Evolutionary conservation across 208 protist genomes (phyloP), one percentile per base, ranked within the genome.

Genomic region (Tetramitus jugosus): DNA sequence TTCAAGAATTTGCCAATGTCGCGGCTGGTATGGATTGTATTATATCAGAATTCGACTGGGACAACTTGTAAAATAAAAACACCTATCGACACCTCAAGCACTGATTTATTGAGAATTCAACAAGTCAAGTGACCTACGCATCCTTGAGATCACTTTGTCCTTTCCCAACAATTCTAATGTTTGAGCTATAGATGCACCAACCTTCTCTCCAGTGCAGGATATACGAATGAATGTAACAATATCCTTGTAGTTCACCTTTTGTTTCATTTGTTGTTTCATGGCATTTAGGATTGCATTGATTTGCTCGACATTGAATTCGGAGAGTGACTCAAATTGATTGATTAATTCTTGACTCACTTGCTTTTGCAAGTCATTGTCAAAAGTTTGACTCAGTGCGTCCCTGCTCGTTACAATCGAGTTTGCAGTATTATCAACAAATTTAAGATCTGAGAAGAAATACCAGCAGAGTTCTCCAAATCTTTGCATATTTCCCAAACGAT

Each of bases 151-250:
- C 20, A 42, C 37, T 69, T 69, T 69, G 14, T 69, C 20, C 43
- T 69, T 69, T 69, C 64, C 64, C 20, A 69, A 52, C 20, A 20
- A 10, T 20, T 69, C 64, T 20, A 69, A 42, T 20, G 20, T 69
- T 10, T 69, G 40, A 20, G 10, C 20, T 10, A 69, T 52, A 20
- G 37, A 56, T 52, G 64, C 64, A 26, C 64, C 64, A 10, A 52
- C 64, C 10, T 20, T 69, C 20, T 10, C 10, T 42, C 64, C 64
- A 26, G 64, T 26, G 10, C 14, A 26, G 37, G 10, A 42, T 10
- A 26, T 26, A 20, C 64, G 64, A 10, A 69, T 26, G 10, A 56
- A 26, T 20, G 10, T 10, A 52, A 69, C 20, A 20, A 10, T 26
- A 26, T 69, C 14, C 43, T 69, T 69, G 40, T 69, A 56, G 37